Base-by-base conservation (phyloP, 1,139 yeast species). In the Pichia sp. region DNA sequence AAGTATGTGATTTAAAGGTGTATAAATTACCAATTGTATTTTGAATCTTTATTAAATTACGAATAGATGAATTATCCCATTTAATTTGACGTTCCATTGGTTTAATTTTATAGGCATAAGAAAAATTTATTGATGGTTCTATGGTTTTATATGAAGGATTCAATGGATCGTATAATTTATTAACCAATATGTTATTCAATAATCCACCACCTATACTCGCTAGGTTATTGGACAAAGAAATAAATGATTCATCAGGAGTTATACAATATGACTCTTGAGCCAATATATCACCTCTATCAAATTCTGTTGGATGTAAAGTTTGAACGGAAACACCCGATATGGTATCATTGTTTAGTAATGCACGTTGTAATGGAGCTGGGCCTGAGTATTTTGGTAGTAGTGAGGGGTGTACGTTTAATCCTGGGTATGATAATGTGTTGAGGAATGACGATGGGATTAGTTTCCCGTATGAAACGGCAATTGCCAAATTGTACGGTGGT, bases 381-480 rank as follows among this genome's bases (percentile, higher is more conserved):
- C 99, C 99, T 1, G 91, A 78, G 62, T 87, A 83, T 49, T 70
- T 72, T 0, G 99, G 99, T 14, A 93, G 73, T 19, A 91, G 67
- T 0, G 97, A 89, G 0, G 99, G 99, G 65, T 93, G 99, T 0
- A 93, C 91, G 64, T 93, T 93, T 28, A 93, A 64, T 0, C 97
- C 95, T 0, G 93, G 91, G 62, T 69, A 80, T 11, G 69, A 67
- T 43, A 84, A 70, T 0, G 64, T 45, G 0, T 63, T 50, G 3
- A 93, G 67, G 57, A 89, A 81, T 3, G 67, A 55, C 0, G 70
- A 70, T 0, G 98, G 97, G 8, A 93, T 88, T 47, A 91, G 71
- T 50, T 74, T 75, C 0, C 99, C 99, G 65, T 82, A 93, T 0
- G 97, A 89, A 1, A 90, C 98, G 0, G 98, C 97, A 29, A 93